A percentile compares a stretch with the other conserved stretches of the same genome.
Evolutionary conservation across 2,329 filamentous ascomycete genomes (phyloP).

Genomic region (Pyrenophora graminea): DNA sequence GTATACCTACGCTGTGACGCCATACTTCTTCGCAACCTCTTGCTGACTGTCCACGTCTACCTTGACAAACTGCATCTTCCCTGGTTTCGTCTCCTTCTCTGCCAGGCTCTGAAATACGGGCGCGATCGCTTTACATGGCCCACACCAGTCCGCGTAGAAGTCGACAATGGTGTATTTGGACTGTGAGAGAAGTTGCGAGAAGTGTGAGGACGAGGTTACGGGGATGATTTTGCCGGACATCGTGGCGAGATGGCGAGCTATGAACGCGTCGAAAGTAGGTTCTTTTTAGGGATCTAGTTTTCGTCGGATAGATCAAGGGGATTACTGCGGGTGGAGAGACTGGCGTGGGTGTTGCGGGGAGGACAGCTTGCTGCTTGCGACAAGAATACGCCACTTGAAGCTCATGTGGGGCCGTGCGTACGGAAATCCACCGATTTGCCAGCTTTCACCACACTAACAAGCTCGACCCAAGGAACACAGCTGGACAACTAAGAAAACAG

Average conservation of each 20-base stretch:
- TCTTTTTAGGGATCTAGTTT: not conserved
- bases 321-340: not conserved
- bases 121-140: conserved; percentile 60
- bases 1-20: conserved; percentile 52
- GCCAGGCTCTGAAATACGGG: conserved; percentile 57
- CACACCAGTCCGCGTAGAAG: conserved; percentile 62
- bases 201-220: conserved; percentile 42
- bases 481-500: no score
- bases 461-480: no score
- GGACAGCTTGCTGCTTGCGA: conserved; percentile 11
- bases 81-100: conserved; percentile 53
- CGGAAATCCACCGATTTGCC: no score
- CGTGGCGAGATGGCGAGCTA: conserved; percentile 1
- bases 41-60: conserved; percentile 60
- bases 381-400: conserved; percentile 8
- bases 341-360: conserved; percentile 9
- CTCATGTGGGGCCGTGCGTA: conserved; percentile 5
- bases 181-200: conserved; percentile 40
- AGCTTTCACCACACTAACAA: no score
- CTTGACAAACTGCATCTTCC: conserved; percentile 57
- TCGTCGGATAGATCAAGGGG: not conserved
- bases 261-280: not conserved
- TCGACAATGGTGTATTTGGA: conserved; percentile 53
- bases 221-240: conserved; percentile 41
- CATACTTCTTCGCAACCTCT: conserved; percentile 55